Percentiles rank a stretch among this genome's conserved stretches.
Conservation (phyloP, 139 green algal species). For the Bryopsis sp. region DNA sequence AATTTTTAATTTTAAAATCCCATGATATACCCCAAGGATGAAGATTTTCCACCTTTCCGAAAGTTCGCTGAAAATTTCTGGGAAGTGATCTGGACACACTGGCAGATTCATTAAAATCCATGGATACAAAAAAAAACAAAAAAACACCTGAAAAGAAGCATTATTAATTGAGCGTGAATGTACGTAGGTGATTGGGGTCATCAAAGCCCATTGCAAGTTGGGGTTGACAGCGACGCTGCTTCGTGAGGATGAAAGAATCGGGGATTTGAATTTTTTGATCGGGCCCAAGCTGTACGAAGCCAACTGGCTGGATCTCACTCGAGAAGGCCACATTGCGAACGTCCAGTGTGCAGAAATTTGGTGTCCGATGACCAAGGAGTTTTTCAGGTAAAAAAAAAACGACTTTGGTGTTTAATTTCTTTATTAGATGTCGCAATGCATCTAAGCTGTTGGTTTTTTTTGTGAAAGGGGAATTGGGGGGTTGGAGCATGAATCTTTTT, state of each 20-base stretch:
- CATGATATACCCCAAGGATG: too few species aligned
- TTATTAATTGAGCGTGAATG: too few species aligned
- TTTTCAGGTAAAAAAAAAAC: conserved; percentile 41
- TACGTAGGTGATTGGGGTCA: conserved; percentile 73
- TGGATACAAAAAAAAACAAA: too few species aligned
- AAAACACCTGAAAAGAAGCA: too few species aligned
- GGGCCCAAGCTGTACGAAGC: conserved; percentile 98
- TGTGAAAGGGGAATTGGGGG: too few species aligned
- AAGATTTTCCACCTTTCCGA: too few species aligned
- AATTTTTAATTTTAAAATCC: not conserved
- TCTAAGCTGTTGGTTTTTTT: conserved; percentile 6
- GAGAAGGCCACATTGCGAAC: conserved; percentile 92
- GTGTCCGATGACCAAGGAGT: conserved; percentile 93
- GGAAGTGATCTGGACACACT: not conserved
- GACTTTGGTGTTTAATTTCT: not conserved
- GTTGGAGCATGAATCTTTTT: too few species aligned
- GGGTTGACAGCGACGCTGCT: conserved; percentile 96
- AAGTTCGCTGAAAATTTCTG: too few species aligned
- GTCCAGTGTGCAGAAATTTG: conserved; percentile 98
- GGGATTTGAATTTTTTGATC: conserved; percentile 99
- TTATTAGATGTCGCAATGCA: too few species aligned
- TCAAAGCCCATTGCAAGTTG: conserved; percentile 95
- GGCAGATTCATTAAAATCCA: not conserved
- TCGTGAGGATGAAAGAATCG: conserved; percentile 89
- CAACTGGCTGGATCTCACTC: conserved; percentile 97